phyloP scores from a whole-genome alignment of 2,329 filamentous ascomycete genomes.

The Calonectria naviculata region DNA sequence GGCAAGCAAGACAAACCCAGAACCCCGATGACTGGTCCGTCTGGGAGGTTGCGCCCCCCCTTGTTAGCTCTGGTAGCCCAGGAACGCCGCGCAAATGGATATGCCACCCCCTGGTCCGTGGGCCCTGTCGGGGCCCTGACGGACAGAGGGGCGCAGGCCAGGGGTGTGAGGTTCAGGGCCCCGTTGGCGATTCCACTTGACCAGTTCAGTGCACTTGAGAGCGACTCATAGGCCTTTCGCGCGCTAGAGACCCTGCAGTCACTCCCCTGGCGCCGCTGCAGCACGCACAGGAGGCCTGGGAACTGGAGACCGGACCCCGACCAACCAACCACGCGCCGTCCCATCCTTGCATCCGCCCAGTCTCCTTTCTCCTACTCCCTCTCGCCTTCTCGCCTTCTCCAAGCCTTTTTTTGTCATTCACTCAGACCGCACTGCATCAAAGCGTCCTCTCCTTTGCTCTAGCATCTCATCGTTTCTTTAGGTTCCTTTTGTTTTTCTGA shows the following conservation, averaged over 20 bases:
- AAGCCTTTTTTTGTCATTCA: slow-evolving; percentile 20
- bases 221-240: background rate
- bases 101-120: slow-evolving; percentile 17
- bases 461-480: slow-evolving; percentile 20
- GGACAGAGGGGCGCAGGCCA: background rate
- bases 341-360: slow-evolving; percentile 31
- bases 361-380: slow-evolving; percentile 29
- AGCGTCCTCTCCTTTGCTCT: slow-evolving; percentile 33
- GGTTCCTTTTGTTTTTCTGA: slow-evolving; percentile 22
- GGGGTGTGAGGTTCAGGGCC: slow-evolving; percentile 30
- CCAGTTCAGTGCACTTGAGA: background rate
- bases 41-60: background rate
- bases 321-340: slow-evolving; percentile 13
- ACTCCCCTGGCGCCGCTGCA: slow-evolving; percentile 1
- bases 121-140: background rate
- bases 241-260: background rate
- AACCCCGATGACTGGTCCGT: background rate
- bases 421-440: slow-evolving; percentile 29
- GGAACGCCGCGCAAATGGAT: slow-evolving; percentile 13
- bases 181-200: slow-evolving; percentile 27
- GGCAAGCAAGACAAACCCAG: background rate
- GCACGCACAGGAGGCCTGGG: slow-evolving; percentile 4
- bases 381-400: slow-evolving; percentile 5
- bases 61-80: slow-evolving; percentile 2
- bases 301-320: background rate